Evolutionary conservation across 139 green algal genomes (phyloP), one percentile per base, ranked within the genome.

Genomic region (Chlorella sorokiniana): DNA sequence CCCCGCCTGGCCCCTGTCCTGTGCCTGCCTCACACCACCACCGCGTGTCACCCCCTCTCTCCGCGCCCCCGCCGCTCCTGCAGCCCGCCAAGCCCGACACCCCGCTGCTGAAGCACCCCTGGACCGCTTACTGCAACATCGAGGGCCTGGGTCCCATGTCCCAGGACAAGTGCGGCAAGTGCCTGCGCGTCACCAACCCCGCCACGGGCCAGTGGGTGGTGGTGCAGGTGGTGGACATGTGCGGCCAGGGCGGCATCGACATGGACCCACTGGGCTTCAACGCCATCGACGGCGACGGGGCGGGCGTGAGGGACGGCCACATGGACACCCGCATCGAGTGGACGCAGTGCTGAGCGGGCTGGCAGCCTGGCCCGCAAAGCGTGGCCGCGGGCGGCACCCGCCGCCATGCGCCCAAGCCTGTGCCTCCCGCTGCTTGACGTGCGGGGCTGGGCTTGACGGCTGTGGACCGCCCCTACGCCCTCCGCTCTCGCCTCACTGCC

Each of bases 91-190:
- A 27, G 2, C 27, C 5, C 29, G 29, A 22, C 42, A 62, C 27
- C 38, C 42, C 29, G 41, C 68, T 59, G 40, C 68, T 45, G 10
- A 37, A 31, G 31, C 48, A 27, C 48, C 31, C 75, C 37, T 63
- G 61, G 63, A 74, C 62, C n/a, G 76, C 76, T 31, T 82, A 75
- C 63, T 82, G 76, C 63, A 74, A 74, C 42, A 20, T 54, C 33
- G 44, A 10, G 6, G 64, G 64, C 4, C 63, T 82, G 42, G 76
- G 76, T 22, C 76, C 76, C 62, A 82, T 82, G 76, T 68, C 16
- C 33, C 41, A 44, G 29, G 52, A 68, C 48, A 76, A 69, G 65
- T 83, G 78, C 65, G 78, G 78, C 7, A 29, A 56, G 35, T 48
- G 25, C 48, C 38, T 83, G 45, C 37, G 38, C 16, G 78, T 76